A percentile compares a stretch with the other conserved stretches of the same genome.
Conservation (phyloP, 1,284 basidiomycete species). For the Cutaneotrichosporon mucoides region DNA sequence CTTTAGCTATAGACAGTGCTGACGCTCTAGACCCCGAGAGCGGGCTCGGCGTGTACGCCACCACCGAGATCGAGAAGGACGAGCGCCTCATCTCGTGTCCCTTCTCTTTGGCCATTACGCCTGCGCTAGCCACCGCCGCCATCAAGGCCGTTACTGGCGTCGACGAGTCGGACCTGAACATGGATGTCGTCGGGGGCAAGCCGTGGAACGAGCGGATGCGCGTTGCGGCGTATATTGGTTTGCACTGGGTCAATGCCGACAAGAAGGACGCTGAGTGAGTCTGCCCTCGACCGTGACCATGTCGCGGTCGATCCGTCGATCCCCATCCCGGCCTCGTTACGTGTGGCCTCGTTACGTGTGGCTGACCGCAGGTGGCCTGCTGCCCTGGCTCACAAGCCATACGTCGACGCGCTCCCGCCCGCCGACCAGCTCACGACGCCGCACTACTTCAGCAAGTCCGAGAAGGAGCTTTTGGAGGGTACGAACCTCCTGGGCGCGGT, state of each 20-base stretch:
- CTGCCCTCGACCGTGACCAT: too few species aligned
- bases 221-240: constrained; percentile 64
- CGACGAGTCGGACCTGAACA: constrained; percentile 19
- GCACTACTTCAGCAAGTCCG: constrained; percentile 63
- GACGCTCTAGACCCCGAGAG: constrained; percentile 47
- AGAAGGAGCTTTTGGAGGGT: constrained; percentile 64
- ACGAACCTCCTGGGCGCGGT: constrained; percentile 75
- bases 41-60: constrained; percentile 61
- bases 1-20: too few species aligned
- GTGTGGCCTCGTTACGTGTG: too few species aligned
- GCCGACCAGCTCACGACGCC: constrained; percentile 62
- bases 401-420: constrained; percentile 64
- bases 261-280: constrained; percentile 1
- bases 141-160: constrained; percentile 46
- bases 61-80: constrained; percentile 54
- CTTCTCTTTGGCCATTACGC: constrained; percentile 66
- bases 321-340: too few species aligned
- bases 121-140: constrained; percentile 53
- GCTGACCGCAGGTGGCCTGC: constrained; percentile 21
- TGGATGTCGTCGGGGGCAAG: constrained; percentile 26
- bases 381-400: constrained; percentile 54
- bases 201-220: constrained; percentile 67
- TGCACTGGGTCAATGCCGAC: constrained; percentile 61
- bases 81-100: constrained; percentile 67
- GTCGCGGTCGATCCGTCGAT: too few species aligned